Evolutionary conservation across 768 basidiomycete genomes (phyloP), one percentile per base, ranked within the genome.

Genomic region (Boletellus ananiceps): DNA sequence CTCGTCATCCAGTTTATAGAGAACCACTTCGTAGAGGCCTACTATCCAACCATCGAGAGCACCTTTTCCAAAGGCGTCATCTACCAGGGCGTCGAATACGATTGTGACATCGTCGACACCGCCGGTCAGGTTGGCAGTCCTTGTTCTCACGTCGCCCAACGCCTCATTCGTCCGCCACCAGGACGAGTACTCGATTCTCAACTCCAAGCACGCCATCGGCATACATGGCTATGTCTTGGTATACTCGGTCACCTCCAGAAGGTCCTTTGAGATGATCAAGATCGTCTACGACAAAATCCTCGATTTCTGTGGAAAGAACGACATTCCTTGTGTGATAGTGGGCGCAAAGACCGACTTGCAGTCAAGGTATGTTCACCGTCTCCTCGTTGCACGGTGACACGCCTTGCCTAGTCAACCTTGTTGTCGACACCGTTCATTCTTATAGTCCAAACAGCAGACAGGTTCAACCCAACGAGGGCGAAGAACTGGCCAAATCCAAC

Each of bases 191-290:
- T 88, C 92, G 16, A 89, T 94, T 49, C 81, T 99, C 56, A 92
- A 91, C 57, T 79, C 88, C 23, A 91, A 93, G 66, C 90, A 97
- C 63, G 93, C 93, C 35, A 91, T 97, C 60, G 95, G 95, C 45
- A 92, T 95, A 60, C 94, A 99, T 63, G 95, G 95, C 63, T 99
- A 89, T 68, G 81, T 99, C 62, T 83, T 99, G 60, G 94, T 97
- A 39, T 99, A 97, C 74, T 90, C 90, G 3, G 92, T 98, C 69
- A 80, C 90, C 4, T 90, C 88, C 16, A 76, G 85, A 50, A 83
- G 84, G 60, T 93, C 90, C 8, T 97, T 96, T 74, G 86, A 97
- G 59, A 96, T 97, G 91, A 79, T 97, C 57, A 82, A 86, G 65
- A 84, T 90, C 63, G 80, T 96, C 43, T 87, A 95, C 63, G 88